Evolutionary conservation across 441 rosid genomes (phyloP).

Genomic region (Euphorbia celastroides): DNA sequence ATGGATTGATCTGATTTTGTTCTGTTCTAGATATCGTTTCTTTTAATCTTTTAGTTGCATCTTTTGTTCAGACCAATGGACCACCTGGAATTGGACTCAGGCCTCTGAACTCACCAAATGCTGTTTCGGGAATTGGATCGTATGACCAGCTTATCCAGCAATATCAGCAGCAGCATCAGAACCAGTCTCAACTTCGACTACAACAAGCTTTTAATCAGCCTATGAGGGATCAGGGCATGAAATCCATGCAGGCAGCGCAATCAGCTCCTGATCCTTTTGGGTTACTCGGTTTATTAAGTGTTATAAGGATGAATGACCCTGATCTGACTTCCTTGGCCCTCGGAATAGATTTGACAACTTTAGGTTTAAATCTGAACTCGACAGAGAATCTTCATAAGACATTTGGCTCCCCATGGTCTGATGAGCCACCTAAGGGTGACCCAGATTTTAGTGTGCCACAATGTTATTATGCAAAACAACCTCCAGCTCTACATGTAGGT

Average conservation of each 20-base stretch:
- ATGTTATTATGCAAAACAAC: constrained; percentile 70
- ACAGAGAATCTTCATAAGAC: constrained; percentile 83
- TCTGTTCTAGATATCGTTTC: background rate
- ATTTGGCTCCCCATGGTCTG: constrained; percentile 95
- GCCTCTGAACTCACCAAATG: constrained; percentile 68
- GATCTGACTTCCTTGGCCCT: constrained; percentile 84
- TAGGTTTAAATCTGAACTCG: constrained; percentile 85
- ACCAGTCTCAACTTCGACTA: constrained; percentile 73
- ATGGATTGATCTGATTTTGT: background rate
- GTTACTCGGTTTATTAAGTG: constrained; percentile 76
- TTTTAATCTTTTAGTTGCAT: constrained; percentile 12
- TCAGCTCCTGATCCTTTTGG: constrained; percentile 82
- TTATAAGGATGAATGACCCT: constrained; percentile 75
- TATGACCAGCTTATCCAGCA: constrained; percentile 83
- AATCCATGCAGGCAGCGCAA: constrained; percentile 62
- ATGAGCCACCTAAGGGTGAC: constrained; percentile 87
- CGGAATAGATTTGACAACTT: constrained; percentile 89
- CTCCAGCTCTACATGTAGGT: constrained; percentile 73
- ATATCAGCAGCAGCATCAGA: constrained; percentile 70
- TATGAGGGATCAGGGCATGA: constrained; percentile 73
- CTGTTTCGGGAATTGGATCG: too few species aligned
- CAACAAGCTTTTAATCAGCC: constrained; percentile 74
- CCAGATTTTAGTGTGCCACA: constrained; percentile 86
- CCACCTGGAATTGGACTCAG: constrained; percentile 80
- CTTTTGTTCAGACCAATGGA: too few species aligned